Evolutionary conservation across 2,329 filamentous ascomycete species (phyloP).

Genomic region (Fusarium sp.): DNA sequence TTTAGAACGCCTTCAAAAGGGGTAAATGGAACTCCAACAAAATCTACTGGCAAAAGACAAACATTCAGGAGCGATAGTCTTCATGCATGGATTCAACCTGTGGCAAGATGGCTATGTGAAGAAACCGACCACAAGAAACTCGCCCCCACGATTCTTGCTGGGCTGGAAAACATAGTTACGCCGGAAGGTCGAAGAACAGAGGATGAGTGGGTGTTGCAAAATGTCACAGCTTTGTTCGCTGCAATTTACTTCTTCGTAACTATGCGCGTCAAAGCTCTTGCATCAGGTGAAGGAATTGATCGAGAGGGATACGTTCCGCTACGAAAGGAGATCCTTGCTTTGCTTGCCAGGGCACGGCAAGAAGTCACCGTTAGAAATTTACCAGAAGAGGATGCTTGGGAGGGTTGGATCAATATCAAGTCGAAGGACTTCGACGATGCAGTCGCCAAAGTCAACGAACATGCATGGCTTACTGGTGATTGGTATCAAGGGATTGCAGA

Average conservation of each 20-base stretch:
- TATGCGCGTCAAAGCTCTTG: constrained; percentile 60
- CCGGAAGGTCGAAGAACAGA: constrained; percentile 59
- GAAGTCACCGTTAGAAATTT: constrained; percentile 54
- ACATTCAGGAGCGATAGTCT: constrained; percentile 52
- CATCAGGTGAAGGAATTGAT: constrained; percentile 55
- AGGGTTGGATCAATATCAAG: constrained; percentile 63
- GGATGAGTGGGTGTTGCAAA: constrained; percentile 62
- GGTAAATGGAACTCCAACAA: constrained; percentile 55
- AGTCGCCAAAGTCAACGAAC: constrained; percentile 67
- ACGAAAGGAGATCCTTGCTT: constrained; percentile 61
- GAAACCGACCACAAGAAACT: constrained; percentile 71
- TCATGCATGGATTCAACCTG: constrained; percentile 76
- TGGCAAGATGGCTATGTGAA: constrained; percentile 72
- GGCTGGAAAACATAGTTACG: constrained; percentile 69
- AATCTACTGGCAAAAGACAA: constrained; percentile 54
- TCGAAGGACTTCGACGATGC: constrained; percentile 71
- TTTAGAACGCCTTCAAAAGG: constrained; percentile 55
- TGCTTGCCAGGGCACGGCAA: constrained; percentile 57
- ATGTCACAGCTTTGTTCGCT: constrained; percentile 68
- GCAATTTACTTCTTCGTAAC: constrained; percentile 72
- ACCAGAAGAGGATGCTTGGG: constrained; percentile 64
- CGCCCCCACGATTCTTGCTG: constrained; percentile 79
- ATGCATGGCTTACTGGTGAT: constrained; percentile 69
- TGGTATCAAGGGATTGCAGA: constrained; percentile 74
- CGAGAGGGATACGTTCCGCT: constrained; percentile 59